Percentiles rank a stretch among this genome's conserved stretches.
Evolutionary conservation across 306 rosid species (phyloP).

Genomic region (Medicago arabica): DNA sequence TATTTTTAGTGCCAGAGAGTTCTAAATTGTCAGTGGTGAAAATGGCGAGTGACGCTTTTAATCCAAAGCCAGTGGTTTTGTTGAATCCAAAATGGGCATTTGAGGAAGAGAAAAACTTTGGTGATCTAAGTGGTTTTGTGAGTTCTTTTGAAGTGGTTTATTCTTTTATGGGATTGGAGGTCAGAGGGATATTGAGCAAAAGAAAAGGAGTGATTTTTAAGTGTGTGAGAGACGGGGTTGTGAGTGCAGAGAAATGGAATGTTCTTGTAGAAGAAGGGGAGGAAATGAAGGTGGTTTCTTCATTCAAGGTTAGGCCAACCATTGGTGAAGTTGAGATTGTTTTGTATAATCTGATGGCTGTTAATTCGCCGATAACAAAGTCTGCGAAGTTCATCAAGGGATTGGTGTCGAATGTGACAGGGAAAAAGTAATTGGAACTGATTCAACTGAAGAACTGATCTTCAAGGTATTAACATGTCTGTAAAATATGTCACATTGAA

Average conservation of each 20-base stretch:
- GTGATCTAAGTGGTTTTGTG: conserved; percentile 64
- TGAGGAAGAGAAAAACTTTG: conserved; percentile 75
- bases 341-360: conserved; percentile 86
- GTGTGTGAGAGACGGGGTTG: conserved; percentile 84
- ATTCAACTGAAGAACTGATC: conserved; percentile 31
- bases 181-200: conserved; percentile 72
- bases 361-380: conserved; percentile 85
- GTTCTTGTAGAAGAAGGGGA: conserved; percentile 90
- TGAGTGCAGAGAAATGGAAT: conserved; percentile 78
- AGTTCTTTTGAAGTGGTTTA: conserved; percentile 86
- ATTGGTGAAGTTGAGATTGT: conserved; percentile 85
- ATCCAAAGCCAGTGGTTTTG: conserved; percentile 82
- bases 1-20: conserved; percentile 69
- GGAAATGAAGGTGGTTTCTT: conserved; percentile 63
- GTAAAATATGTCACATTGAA: conserved; percentile 38
- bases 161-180: conserved; percentile 90
- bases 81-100: conserved; percentile 84
- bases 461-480: conserved; percentile 37
- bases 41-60: conserved; percentile 53
- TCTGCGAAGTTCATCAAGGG: conserved; percentile 83
- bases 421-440: conserved; percentile 62
- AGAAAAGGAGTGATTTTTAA: conserved; percentile 80
- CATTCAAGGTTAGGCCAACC: conserved; percentile 69
- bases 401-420: conserved; percentile 81
- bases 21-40: conserved; percentile 58